These are phyloP conservation scores for Drechslera avenae DNA, from an alignment of 2,329 filamentous ascomycete species.

Conservation along the genomic window DNA sequence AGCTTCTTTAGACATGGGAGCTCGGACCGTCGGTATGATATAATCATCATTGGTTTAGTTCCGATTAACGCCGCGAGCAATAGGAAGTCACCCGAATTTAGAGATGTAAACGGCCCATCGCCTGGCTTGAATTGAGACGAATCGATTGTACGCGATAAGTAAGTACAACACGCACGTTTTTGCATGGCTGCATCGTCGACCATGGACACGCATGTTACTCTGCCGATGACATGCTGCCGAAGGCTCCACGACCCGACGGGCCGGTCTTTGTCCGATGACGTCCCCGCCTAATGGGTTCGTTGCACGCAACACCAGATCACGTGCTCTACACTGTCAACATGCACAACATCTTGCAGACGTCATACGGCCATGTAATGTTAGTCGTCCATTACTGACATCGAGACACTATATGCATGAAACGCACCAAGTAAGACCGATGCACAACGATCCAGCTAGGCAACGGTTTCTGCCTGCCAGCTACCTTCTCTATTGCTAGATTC, in stretches of 20 bases:
- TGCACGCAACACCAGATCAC: not conserved
- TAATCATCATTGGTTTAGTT: constrained; percentile 12
- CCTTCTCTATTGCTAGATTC: too few relatives aligned
- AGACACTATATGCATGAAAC: too few relatives aligned
- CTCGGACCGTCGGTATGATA: constrained; percentile 19
- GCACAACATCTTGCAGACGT: not conserved
- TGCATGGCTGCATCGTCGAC: not conserved
- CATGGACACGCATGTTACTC: not conserved
- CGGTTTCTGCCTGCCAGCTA: too few relatives aligned
- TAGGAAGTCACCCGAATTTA: too few relatives aligned
- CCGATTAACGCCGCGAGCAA: constrained; percentile 13
- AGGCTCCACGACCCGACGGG: constrained; percentile 5
- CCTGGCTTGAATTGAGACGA: not conserved
- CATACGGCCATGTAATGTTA: too few relatives aligned
- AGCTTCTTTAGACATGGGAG: constrained; percentile 9
- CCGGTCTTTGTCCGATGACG: constrained; percentile 1
- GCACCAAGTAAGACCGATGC: too few relatives aligned
- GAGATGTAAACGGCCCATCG: not conserved
- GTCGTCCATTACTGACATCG: too few relatives aligned
- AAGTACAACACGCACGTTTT: not conserved
- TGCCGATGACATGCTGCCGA: not conserved
- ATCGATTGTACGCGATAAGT: not conserved
- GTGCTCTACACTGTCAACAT: not conserved
- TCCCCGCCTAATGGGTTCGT: not conserved
- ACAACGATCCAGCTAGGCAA: too few relatives aligned